phyloP scores from a whole-genome alignment of 495 filamentous ascomycete genomes.

The Penicillium diatomitis region DNA sequence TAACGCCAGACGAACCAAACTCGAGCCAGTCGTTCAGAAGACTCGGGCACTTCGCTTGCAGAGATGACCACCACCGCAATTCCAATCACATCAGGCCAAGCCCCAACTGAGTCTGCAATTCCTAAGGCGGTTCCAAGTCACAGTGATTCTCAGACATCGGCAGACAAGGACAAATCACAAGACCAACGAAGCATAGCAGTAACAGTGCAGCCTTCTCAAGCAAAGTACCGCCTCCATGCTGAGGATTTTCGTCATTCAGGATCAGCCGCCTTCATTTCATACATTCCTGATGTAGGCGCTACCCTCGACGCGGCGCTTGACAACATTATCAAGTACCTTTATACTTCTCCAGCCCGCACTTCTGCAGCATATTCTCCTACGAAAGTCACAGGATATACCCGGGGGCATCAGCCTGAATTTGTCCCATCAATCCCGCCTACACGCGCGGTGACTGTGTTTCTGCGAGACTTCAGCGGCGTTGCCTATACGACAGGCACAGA shows the following conservation, averaged over 20 bases:
- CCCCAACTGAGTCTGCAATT: slow-evolving; percentile 7
- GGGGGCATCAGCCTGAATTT: slow-evolving; percentile 11
- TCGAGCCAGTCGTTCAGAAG: no score
- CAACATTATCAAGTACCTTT: slow-evolving; percentile 57
- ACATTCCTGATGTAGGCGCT: slow-evolving; percentile 45
- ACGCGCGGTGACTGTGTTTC: slow-evolving; percentile 80
- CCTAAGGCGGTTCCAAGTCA: neutral
- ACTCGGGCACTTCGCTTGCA: neutral
- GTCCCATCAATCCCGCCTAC: slow-evolving; percentile 38
- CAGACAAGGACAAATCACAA: neutral
- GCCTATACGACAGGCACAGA: slow-evolving; percentile 82
- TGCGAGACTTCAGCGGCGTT: slow-evolving; percentile 70
- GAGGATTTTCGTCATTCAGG: slow-evolving; percentile 61
- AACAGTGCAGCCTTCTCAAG: slow-evolving; percentile 24
- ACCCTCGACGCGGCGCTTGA: slow-evolving; percentile 53
- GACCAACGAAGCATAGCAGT: neutral
- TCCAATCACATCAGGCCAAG: slow-evolving; percentile 2
- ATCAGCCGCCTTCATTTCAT: slow-evolving; percentile 50
- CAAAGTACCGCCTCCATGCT: slow-evolving; percentile 62
- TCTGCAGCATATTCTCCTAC: neutral
- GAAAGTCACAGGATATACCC: neutral
- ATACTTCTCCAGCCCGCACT: slow-evolving; percentile 30
- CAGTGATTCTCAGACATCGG: neutral
- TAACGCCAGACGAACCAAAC: neutral
- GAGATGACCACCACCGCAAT: slow-evolving; percentile 5